A percentile compares a stretch with the other conserved stretches of the same genome.
These are phyloP conservation scores for Neurospora tetraspora DNA, from an alignment of 495 filamentous ascomycete genomes.

Conservation along the genomic window DNA sequence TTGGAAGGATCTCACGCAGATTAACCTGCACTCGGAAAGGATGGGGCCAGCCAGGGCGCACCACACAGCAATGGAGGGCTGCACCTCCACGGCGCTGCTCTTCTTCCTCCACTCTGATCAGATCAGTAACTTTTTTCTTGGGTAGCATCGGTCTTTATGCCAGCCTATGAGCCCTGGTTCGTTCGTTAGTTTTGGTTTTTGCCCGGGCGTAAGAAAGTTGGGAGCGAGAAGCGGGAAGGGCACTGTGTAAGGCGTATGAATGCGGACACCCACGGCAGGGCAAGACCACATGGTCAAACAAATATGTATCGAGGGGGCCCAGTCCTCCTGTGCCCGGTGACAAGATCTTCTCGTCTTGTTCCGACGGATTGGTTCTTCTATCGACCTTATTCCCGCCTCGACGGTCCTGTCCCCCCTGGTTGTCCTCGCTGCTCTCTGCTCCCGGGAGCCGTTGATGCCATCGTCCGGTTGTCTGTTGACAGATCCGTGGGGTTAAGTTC, in stretches of 20 bases:
- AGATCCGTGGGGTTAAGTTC: background rate
- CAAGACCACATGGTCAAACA: background rate
- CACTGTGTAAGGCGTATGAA: background rate
- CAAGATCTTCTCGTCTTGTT: slow-evolving; percentile 8
- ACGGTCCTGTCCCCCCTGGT: background rate
- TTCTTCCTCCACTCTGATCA: background rate
- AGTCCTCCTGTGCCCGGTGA: slow-evolving; percentile 7
- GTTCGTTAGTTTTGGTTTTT: no score
- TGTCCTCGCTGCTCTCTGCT: background rate
- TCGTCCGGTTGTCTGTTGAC: background rate
- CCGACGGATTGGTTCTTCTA: slow-evolving; percentile 2
- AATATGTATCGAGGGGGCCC: background rate
- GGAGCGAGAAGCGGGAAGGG: background rate
- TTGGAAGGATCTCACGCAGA: background rate
- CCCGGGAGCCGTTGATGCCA: background rate
- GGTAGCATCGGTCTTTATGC: background rate
- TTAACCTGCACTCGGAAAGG: background rate
- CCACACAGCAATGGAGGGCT: background rate
- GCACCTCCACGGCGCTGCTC: background rate
- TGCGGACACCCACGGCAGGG: background rate
- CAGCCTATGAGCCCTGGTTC: background rate
- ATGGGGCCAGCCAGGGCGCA: background rate
- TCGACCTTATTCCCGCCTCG: background rate
- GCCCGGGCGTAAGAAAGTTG: background rate
- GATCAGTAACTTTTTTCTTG: background rate